These are phyloP conservation scores for Fraxinus quadrangulata DNA, from an alignment of 257 asterid genomes.

Conservation along the genomic window DNA sequence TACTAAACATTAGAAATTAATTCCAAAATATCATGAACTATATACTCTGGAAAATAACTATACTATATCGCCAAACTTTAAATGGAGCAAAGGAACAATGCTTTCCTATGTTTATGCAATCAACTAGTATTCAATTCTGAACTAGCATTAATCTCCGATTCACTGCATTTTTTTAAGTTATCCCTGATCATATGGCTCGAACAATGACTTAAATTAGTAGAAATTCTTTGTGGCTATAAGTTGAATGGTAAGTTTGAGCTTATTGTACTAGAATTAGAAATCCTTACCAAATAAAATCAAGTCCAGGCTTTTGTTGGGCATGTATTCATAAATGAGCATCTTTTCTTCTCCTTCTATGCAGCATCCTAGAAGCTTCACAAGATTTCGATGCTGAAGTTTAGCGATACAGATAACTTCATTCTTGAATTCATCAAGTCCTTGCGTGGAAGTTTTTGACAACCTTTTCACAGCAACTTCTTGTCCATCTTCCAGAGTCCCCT, in stretches of 20 bases:
- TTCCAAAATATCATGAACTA: too few species aligned
- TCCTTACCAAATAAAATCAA: not conserved
- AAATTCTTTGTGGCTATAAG: not conserved
- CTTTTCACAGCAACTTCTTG: slow-evolving; percentile 27
- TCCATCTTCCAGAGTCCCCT: slow-evolving; percentile 1
- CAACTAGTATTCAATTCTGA: not conserved
- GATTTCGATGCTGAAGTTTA: slow-evolving; percentile 28
- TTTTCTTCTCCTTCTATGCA: slow-evolving; percentile 31
- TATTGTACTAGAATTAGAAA: not conserved
- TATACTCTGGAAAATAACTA: too few species aligned
- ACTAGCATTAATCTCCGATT: not conserved
- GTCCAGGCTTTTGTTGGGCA: slow-evolving; percentile 35
- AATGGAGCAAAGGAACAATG: not conserved
- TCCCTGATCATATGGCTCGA: not conserved
- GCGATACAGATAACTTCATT: slow-evolving; percentile 29
- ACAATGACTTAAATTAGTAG: not conserved
- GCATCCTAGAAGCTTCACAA: slow-evolving; percentile 27
- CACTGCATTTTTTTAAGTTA: not conserved
- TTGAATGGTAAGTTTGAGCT: not conserved
- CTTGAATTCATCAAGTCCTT: slow-evolving; percentile 30
- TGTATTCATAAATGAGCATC: slow-evolving; percentile 29
- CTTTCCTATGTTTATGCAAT: not conserved
- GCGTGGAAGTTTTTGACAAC: slow-evolving; percentile 26
- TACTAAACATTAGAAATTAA: too few species aligned
- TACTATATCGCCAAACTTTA: not conserved